Base-by-base conservation (phyloP, 345 rosid genomes). In the Eucalyptus cloeziana region DNA sequence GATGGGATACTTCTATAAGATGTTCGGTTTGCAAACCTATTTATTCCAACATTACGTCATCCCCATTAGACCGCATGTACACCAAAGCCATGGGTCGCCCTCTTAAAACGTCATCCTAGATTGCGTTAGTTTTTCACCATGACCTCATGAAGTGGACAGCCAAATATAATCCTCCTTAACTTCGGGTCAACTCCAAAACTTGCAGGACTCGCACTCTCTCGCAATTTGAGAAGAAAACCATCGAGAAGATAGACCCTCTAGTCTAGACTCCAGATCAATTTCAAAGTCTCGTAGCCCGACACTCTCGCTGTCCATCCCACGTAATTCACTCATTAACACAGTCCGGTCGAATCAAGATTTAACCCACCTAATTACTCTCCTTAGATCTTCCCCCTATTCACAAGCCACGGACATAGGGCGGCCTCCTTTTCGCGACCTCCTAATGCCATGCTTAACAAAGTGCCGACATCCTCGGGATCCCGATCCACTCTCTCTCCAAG, bases 141-240 rank as follows among this genome's bases (percentile, higher is more conserved):
- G 13, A 37, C 14, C 83, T 37, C 45, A 17, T 4, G 43, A 69
- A 69, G 13, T 9, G 62, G 22, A 69, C 13, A 69, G 9, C 22
- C 4, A 4, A 69, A 31, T 40, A 31, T 4, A 40, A 31, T 10
- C 24, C 43, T 10, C 13, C 44, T 31, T 33, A 33, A 31, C 7
- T 33, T 16, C 0, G 7, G 24, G 24, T 69, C 19, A 69, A 1
- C 80, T 69, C 12, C 4, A 69, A 69, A 69, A 69, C 12, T 33
- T 21, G 4, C 1, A 1, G 0, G 21, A 16, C 11, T 31, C 4
- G 6, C 5, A 9, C 80, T 31, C 80, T 9, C 12, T 17, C 12
- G 4, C 7, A 5, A 33, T 19, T 69, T 24, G 13, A 31, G 80
- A 69, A 69, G 44, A 69, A 33, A 69, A 12, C 12, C 43, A 31